A percentile compares a stretch with the other conserved stretches of the same genome.
Conservation (phyloP, 441 rosid genomes). For the Syzygium malaccense region DNA sequence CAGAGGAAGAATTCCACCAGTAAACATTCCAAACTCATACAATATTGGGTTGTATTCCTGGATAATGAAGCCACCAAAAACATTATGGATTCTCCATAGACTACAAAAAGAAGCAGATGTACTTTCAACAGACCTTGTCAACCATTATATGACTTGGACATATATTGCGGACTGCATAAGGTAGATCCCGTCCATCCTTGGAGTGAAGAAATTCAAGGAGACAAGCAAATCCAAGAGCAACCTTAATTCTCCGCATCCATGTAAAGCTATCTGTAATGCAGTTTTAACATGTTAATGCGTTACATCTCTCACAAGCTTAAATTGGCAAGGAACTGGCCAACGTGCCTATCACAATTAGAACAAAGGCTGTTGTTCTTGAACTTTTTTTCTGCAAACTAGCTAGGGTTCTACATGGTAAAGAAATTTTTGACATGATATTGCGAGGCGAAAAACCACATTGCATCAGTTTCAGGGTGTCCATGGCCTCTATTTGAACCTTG, state of each 20-base stretch:
- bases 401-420: neutral
- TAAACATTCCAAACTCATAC: neutral
- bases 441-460: neutral
- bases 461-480: neutral
- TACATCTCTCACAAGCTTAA: neutral
- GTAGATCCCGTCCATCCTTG: neutral
- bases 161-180: neutral
- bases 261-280: neutral
- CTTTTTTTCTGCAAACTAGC: neutral
- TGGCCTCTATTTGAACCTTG: neutral
- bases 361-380: neutral
- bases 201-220: neutral
- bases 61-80: neutral
- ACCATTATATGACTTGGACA: neutral
- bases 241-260: neutral
- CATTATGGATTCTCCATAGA: neutral
- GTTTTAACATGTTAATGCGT: neutral
- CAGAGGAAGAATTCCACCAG: neutral
- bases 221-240: neutral
- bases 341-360: neutral
- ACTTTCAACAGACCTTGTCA: neutral
- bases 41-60: neutral
- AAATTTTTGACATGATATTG: neutral
- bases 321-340: neutral
- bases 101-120: neutral